phyloP scores from a whole-genome alignment of 768 basidiomycete species.

The Podaxis sp. region DNA sequence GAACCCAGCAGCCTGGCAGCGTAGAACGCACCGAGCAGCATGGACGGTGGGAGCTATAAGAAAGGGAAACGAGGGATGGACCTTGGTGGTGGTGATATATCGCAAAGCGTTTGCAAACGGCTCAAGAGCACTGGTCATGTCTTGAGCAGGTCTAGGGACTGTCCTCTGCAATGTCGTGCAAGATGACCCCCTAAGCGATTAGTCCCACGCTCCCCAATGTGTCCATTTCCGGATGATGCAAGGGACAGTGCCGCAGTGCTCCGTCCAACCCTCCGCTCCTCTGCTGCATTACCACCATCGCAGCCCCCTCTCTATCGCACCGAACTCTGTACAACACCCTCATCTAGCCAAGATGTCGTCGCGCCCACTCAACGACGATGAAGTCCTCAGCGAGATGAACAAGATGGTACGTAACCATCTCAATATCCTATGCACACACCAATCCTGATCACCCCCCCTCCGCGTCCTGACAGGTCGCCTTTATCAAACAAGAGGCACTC shows the following conservation, averaged over 20 bases:
- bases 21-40: slow-evolving; percentile 25
- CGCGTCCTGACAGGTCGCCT: slow-evolving; percentile 66
- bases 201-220: not conserved
- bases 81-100: slow-evolving; percentile 29
- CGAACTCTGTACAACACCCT: not conserved
- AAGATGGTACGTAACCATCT: slow-evolving; percentile 74
- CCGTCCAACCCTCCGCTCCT: not conserved
- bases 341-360: slow-evolving; percentile 52
- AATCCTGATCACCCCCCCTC: not conserved
- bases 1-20: not conserved
- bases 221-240: not conserved
- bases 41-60: slow-evolving; percentile 39
- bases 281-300: not conserved
- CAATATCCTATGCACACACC: not conserved
- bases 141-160: no score
- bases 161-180: not conserved
- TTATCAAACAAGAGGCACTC: slow-evolving; percentile 97
- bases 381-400: slow-evolving; percentile 96
- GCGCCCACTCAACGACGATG: slow-evolving; percentile 87
- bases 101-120: slow-evolving; percentile 14
- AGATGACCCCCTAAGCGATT: not conserved
- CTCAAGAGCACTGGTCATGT: not conserved
- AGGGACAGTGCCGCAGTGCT: not conserved
- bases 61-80: slow-evolving; percentile 41
- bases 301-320: not conserved